A percentile compares a stretch with the other conserved stretches of the same genome.
Conservation (phyloP, 352 stramenopile species). For the Globisporangium yorkense region DNA sequence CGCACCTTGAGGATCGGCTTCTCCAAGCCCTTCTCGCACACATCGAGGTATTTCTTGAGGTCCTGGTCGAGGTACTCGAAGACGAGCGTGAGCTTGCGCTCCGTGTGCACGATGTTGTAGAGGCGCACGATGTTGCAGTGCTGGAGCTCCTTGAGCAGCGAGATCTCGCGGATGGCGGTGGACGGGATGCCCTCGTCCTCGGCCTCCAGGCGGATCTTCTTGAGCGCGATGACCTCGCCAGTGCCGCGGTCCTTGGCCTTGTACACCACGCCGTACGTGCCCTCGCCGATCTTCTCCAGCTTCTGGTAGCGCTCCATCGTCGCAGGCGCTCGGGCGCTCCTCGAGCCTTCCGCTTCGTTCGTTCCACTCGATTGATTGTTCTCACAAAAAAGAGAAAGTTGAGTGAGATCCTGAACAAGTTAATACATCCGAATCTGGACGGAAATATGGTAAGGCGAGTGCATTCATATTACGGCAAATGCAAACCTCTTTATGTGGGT, state of each 20-base stretch:
- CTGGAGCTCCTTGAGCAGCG: conserved; percentile 95
- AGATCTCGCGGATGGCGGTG: conserved; percentile 98
- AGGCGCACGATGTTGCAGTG: conserved; percentile 98
- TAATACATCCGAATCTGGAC: neutral
- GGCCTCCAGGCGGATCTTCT: conserved; percentile 99
- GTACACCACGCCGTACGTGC: conserved; percentile 99
- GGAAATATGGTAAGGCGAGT: neutral
- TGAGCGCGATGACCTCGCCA: conserved; percentile 98
- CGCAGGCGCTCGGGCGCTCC: neutral
- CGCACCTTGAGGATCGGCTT: conserved; percentile 79
- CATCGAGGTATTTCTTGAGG: conserved; percentile 99
- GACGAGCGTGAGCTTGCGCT: conserved; percentile 98
- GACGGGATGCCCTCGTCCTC: conserved; percentile 98
- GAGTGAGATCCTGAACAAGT: neutral
- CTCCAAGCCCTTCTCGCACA: conserved; percentile 97
- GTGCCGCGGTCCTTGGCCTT: conserved; percentile 96
- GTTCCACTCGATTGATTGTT: neutral
- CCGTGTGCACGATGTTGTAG: conserved; percentile 99
- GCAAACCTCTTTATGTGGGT: neutral
- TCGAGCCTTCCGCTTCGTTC: conserved; percentile 19
- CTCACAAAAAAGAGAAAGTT: neutral
- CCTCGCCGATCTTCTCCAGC: conserved; percentile 96
- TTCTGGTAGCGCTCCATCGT: conserved; percentile 92
- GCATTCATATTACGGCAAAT: neutral
- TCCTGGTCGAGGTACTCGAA: conserved; percentile 99